These are phyloP conservation scores for Huiozyma sinensis DNA, from an alignment of 805 yeast genomes.

Conservation along the genomic window DNA sequence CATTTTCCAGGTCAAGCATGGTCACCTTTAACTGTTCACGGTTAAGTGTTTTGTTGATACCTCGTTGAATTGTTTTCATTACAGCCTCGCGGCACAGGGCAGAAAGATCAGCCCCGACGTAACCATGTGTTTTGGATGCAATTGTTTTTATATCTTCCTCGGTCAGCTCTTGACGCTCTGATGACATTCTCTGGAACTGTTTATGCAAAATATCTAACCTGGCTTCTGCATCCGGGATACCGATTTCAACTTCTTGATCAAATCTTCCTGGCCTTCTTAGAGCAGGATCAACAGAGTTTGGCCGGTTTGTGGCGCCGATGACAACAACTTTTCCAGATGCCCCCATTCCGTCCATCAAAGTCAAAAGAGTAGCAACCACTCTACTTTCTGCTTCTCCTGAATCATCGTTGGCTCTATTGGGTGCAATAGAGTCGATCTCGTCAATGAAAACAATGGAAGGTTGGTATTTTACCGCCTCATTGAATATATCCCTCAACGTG, in stretches of 20 bases:
- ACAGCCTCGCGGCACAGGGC: constrained; percentile 86
- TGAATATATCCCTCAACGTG: constrained; percentile 68
- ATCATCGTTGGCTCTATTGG: constrained; percentile 73
- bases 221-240: constrained; percentile 80
- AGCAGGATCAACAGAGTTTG: constrained; percentile 59
- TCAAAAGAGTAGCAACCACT: constrained; percentile 78
- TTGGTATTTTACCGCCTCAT: constrained; percentile 75
- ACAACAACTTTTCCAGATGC: constrained; percentile 53
- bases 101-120: constrained; percentile 91
- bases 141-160: constrained; percentile 47
- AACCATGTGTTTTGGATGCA: constrained; percentile 84
- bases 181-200: constrained; percentile 40
- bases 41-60: constrained; percentile 25
- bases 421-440: constrained; percentile 88
- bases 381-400: constrained; percentile 84
- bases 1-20: constrained; percentile 51
- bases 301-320: constrained; percentile 66
- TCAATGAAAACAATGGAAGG: constrained; percentile 86
- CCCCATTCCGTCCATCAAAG: constrained; percentile 72
- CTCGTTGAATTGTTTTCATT: constrained; percentile 66
- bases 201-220: constrained; percentile 61
- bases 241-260: constrained; percentile 82
- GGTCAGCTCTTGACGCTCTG: constrained; percentile 39
- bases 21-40: constrained; percentile 36
- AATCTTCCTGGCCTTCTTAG: constrained; percentile 80